phyloP scores from a whole-genome alignment of 2,329 filamentous ascomycete species.

The Fusarium sp. region DNA sequence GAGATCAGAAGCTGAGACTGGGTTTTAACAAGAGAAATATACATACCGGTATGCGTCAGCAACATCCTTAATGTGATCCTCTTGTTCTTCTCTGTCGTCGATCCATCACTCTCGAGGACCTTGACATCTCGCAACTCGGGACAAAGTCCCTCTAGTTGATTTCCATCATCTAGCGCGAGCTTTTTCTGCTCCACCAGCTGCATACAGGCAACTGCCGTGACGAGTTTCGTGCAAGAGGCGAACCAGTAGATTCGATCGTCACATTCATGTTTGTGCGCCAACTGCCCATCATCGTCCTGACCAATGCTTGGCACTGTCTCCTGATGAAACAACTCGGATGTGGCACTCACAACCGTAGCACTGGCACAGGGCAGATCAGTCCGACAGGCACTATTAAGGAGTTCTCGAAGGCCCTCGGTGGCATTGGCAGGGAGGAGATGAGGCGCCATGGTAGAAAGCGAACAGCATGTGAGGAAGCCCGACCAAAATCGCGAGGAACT shows the following conservation, averaged over 20 bases:
- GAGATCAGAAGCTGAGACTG: neutral
- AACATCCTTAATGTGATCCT: neutral
- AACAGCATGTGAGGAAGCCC: neutral
- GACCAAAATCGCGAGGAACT: neutral
- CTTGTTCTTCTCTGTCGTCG: neutral
- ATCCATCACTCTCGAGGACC: neutral
- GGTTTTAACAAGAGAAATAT: neutral
- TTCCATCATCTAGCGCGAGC: neutral
- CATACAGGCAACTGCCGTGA: neutral
- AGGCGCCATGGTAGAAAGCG: neutral
- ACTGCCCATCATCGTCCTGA: neutral
- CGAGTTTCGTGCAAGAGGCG: neutral
- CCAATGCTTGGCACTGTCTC: neutral
- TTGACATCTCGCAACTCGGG: neutral
- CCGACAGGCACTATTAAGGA: neutral
- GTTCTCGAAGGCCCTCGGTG: neutral
- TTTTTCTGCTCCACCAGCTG: neutral
- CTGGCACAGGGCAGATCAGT: neutral
- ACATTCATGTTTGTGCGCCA: neutral
- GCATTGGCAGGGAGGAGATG: neutral
- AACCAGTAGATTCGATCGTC: neutral
- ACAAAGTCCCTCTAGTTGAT: neutral
- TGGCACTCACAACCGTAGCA: neutral
- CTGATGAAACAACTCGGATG: neutral
- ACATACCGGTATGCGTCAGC: neutral